phyloP scores from a whole-genome alignment of 306 rosid genomes.

The Chamaecrista fasciculata region DNA sequence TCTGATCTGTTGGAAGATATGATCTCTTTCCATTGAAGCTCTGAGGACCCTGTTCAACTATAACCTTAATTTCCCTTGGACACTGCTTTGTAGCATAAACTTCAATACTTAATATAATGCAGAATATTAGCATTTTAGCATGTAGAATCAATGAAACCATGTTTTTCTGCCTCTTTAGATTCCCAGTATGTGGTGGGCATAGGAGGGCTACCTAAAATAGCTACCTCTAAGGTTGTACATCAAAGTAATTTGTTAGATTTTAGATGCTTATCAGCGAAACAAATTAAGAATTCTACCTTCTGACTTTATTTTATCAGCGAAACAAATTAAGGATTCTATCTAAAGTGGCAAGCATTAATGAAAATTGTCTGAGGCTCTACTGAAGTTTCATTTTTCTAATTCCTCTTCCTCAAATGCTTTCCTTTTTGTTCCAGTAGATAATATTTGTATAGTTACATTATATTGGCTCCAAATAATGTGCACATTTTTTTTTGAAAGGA shows the following conservation, averaged over 20 bases:
- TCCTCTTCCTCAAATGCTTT: constrained; percentile 6
- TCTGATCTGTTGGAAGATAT: not conserved
- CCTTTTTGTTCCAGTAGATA: constrained; percentile 8
- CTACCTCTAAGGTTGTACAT: not conserved
- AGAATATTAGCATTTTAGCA: not conserved
- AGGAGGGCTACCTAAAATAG: not conserved
- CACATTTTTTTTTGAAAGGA: not conserved
- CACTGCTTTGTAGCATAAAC: constrained; percentile 8
- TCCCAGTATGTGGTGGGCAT: not conserved
- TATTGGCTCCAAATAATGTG: no score
- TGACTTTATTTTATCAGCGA: constrained; percentile 12
- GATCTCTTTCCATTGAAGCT: not conserved
- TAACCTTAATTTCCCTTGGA: constrained; percentile 5
- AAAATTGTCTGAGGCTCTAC: constrained; percentile 2
- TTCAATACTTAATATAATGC: not conserved
- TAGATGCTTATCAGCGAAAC: not conserved
- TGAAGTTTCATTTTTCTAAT: constrained; percentile 1
- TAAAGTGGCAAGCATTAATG: constrained; percentile 2
- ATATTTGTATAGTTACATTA: no score
- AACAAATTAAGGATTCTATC: constrained; percentile 16
- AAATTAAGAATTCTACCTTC: no score
- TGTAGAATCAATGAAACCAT: constrained; percentile 9
- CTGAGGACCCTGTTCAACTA: not conserved
- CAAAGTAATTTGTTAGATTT: constrained; percentile 8
- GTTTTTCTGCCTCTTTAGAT: not conserved